These are phyloP conservation scores for Lobosporangium transversale DNA, from an alignment of 192 early-diverging fungal genomes.

Conservation along the genomic window DNA sequence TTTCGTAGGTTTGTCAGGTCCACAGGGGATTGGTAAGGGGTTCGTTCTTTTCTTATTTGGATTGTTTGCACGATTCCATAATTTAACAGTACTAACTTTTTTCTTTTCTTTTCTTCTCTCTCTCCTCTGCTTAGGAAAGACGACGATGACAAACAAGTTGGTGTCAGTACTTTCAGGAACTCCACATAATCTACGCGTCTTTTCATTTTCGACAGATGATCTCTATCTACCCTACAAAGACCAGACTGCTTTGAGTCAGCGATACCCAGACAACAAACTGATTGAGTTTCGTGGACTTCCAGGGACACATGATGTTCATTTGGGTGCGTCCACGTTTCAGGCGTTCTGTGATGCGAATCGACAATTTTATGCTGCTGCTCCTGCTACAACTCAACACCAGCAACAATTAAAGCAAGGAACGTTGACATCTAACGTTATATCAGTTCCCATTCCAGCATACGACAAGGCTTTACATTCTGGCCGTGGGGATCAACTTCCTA, in stretches of 20 bases:
- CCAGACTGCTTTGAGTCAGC: conserved; percentile 62
- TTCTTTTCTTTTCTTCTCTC: no score
- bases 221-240: conserved; percentile 79
- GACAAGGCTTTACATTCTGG: conserved; percentile 84
- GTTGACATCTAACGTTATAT: no score
- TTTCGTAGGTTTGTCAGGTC: conserved; percentile 42
- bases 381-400: neutral
- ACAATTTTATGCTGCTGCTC: neutral
- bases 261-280: conserved; percentile 70
- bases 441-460: conserved; percentile 75
- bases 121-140: no score
- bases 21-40: conserved; percentile 42
- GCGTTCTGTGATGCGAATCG: conserved; percentile 52
- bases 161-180: conserved; percentile 12
- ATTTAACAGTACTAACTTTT: neutral
- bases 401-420: no score
- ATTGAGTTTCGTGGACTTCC: conserved; percentile 86
- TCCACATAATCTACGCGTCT: conserved; percentile 60
- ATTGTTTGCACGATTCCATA: neutral
- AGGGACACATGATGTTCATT: conserved; percentile 86
- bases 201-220: conserved; percentile 86
- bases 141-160: conserved; percentile 36
- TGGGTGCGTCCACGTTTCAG: conserved; percentile 66
- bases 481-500: conserved; percentile 79
- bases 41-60: neutral